Base-by-base conservation (phyloP, 2,329 filamentous ascomycete genomes). In the Diaporthe sp. region DNA sequence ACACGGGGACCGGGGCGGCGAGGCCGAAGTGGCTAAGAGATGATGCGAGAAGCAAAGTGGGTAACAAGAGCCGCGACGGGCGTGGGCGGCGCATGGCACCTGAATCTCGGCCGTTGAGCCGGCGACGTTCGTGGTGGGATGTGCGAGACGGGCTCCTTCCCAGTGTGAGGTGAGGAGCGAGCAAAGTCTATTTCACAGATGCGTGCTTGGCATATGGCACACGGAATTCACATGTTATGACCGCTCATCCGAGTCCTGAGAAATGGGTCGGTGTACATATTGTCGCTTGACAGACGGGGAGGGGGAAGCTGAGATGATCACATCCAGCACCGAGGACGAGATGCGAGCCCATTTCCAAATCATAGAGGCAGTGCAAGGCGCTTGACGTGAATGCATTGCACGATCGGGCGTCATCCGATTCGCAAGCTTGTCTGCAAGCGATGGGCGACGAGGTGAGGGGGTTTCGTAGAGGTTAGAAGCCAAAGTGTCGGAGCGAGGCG, bases 391-490 rank as follows among this genome's bases (percentile, higher is more conserved):
- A 25, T 69, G 65, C 65, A 69, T 53, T 55, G 65, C 65, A 28
- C 49, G 34, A 69, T 28, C 31, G 65, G 34, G 53, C 51, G 61
- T 57, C 53, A 74, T 57, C 28, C 58, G 57, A 72, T 25, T 75
- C 73, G 73, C 68, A 72, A 75, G 58, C 57, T 46, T 72, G n/a
- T 34, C 73, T 72, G 28, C 25, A 74, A 72, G 28, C 13, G 58
- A 31, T 5, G 49, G 8, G n/a, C 7, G 31, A 51, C 19, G 22
- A 42, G 57, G 58, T 46, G 68, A 69, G 73, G 70, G 42, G 31
- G 67, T 74, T 72, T 61, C 73, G 73, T 44, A 51, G 28, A 53
- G 46, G 68, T 75, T 72, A 75, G 73, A 75, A 55, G 55, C 65
- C 46, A 69, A 55, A n/a, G 65, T 39, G 49, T 55, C 65, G 65